Evolutionary conservation across 2,329 filamentous ascomycete genomes (phyloP).

Genomic region (Aspergillus pseudoglaucus): DNA sequence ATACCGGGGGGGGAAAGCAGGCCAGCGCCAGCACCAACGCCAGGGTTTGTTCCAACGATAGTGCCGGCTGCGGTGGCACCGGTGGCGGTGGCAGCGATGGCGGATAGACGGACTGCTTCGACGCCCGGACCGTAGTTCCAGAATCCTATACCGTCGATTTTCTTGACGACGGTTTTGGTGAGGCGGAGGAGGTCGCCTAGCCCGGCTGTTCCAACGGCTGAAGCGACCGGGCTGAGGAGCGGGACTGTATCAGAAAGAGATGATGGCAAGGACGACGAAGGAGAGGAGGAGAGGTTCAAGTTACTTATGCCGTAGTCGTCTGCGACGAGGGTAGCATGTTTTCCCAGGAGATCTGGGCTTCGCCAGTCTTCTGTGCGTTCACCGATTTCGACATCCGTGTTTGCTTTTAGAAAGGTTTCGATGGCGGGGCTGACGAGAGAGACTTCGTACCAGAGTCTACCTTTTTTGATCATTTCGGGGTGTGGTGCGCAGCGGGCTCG

Average conservation of each 20-base stretch:
- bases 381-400: constrained; percentile 28
- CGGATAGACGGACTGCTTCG: not conserved
- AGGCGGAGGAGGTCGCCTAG: constrained; percentile 24
- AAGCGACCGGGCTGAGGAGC: constrained; percentile 12
- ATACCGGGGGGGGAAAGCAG: no score
- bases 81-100: not conserved
- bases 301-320: constrained; percentile 1
- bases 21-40: no score
- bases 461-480: constrained; percentile 25
- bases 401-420: constrained; percentile 31
- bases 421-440: constrained; percentile 17
- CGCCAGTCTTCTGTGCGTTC: constrained; percentile 26
- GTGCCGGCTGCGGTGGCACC: not conserved
- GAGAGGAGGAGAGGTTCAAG: not conserved
- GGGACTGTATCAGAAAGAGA: not conserved
- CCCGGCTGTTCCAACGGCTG: constrained; percentile 19
- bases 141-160: constrained; percentile 33
- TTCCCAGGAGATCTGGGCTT: constrained; percentile 23
- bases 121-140: constrained; percentile 15
- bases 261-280: not conserved
- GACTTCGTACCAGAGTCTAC: constrained; percentile 26
- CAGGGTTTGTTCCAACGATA: no score
- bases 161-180: constrained; percentile 27
- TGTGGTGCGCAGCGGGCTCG: constrained; percentile 20
- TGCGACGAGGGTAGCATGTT: constrained; percentile 11